A percentile compares a stretch with the other conserved stretches of the same genome.
Conservation (phyloP, 345 rosid genomes). For the Rubroshorea leprosula region DNA sequence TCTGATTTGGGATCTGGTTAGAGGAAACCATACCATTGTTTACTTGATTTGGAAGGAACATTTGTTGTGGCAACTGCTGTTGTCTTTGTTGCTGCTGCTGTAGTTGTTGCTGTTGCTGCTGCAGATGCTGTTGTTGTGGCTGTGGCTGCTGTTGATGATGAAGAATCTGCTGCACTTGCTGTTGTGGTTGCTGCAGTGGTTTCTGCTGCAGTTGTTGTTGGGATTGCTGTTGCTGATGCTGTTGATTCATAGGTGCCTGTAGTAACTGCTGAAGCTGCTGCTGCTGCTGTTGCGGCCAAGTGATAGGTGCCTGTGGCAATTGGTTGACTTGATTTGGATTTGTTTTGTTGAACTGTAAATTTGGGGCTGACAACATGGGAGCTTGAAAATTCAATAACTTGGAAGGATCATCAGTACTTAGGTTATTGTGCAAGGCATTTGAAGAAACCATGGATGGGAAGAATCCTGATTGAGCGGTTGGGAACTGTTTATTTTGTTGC, state of each 20-base stretch:
- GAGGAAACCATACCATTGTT: slow-evolving; percentile 40
- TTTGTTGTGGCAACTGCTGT: slow-evolving; percentile 33
- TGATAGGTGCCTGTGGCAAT: slow-evolving; percentile 45
- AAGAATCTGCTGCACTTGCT: too few relatives aligned
- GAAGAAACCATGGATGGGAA: slow-evolving; percentile 53
- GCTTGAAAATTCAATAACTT: slow-evolving; percentile 80
- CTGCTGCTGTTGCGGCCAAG: slow-evolving; percentile 76
- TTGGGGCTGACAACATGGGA: slow-evolving; percentile 42
- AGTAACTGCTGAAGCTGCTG: slow-evolving; percentile 51
- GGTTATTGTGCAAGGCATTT: slow-evolving; percentile 48
- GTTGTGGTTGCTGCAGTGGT: slow-evolving; percentile 21
- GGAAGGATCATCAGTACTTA: slow-evolving; percentile 65
- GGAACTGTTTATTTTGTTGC: slow-evolving; percentile 84
- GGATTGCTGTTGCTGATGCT: slow-evolving; percentile 29
- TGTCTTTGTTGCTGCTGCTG: neutral
- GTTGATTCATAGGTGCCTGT: slow-evolving; percentile 34
- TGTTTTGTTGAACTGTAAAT: slow-evolving; percentile 58
- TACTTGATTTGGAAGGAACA: slow-evolving; percentile 34
- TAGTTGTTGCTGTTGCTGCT: slow-evolving; percentile 28
- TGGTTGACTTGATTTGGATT: slow-evolving; percentile 53
- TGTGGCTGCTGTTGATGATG: slow-evolving; percentile 19
- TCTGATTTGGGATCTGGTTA: slow-evolving; percentile 44
- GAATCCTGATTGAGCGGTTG: slow-evolving; percentile 54
- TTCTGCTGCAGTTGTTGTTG: slow-evolving; percentile 20
- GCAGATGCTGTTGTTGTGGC: slow-evolving; percentile 30